phyloP scores from a whole-genome alignment of 129 eudicot species.

The Ambrosia artemisiifolia region DNA sequence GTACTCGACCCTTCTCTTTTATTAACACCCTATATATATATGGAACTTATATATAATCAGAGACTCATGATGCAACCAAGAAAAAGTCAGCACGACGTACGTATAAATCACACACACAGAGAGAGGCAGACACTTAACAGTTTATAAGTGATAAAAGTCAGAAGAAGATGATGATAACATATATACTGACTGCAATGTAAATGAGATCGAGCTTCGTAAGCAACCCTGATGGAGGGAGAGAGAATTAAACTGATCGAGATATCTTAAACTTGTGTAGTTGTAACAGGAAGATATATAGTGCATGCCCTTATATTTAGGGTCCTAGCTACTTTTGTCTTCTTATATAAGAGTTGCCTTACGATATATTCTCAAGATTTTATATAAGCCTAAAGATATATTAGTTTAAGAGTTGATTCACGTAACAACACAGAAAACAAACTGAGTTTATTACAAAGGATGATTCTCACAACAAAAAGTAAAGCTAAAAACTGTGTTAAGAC shows the following conservation, averaged over 20 bases:
- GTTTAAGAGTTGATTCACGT: too few species aligned
- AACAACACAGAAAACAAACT: too few species aligned
- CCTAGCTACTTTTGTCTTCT: conserved; percentile 33
- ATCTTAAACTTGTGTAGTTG: not conserved
- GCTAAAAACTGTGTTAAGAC: too few species aligned
- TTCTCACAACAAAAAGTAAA: too few species aligned
- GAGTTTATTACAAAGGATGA: too few species aligned
- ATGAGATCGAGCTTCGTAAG: conserved; percentile 26
- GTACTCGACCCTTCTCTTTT: not conserved
- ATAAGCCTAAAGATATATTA: too few species aligned
- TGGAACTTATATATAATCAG: too few species aligned
- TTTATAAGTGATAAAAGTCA: conserved; percentile 27
- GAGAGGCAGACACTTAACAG: not conserved
- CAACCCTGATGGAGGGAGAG: conserved; percentile 13
- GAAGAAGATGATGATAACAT: conserved; percentile 27
- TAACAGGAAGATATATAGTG: not conserved
- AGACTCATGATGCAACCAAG: not conserved
- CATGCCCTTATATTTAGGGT: conserved; percentile 36
- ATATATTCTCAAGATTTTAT: not conserved
- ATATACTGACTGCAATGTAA: conserved; percentile 28
- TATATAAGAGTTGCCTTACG: not conserved
- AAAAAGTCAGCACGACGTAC: conserved; percentile 21
- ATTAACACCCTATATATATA: not conserved
- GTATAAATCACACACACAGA: not conserved
- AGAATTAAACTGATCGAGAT: conserved; percentile 12